Conservation (phyloP, 1,139 yeast species). For the Geotrichum bryndzae region DNA sequence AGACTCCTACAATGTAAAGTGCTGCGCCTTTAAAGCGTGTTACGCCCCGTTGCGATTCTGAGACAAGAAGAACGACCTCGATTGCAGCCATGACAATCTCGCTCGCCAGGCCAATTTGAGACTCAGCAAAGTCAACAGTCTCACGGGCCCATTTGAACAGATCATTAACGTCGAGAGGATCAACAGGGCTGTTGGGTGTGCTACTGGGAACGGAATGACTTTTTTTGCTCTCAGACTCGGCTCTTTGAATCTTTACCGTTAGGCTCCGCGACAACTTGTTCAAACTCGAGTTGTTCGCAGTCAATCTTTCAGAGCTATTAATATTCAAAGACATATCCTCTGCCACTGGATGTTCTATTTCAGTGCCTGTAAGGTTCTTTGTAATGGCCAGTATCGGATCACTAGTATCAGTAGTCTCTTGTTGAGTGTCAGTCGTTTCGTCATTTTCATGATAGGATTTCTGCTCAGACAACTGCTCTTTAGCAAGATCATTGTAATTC, state of each 20-base stretch:
- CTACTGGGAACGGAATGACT: neutral
- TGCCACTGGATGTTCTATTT: neutral
- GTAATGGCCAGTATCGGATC: neutral
- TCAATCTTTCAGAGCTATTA: neutral
- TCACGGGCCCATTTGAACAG: constrained; percentile 32
- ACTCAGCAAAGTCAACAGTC: constrained; percentile 29
- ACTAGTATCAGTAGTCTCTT: neutral
- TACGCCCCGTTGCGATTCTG: constrained; percentile 19
- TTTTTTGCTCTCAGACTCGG: neutral
- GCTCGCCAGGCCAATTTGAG: constrained; percentile 27
- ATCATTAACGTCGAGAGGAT: neutral
- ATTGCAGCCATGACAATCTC: constrained; percentile 26
- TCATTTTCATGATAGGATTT: neutral
- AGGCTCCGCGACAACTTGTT: neutral
- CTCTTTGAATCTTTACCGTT: neutral
- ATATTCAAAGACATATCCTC: neutral
- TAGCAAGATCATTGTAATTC: neutral
- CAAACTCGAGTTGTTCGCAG: neutral
- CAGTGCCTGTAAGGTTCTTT: neutral
- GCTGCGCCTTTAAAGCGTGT: constrained; percentile 29
- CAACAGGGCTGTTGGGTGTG: neutral
- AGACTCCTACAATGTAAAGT: constrained; percentile 30
- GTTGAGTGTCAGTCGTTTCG: neutral
- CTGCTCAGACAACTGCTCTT: neutral
- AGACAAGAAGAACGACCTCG: constrained; percentile 25